Conservation (phyloP, 208 protist species). For the Acanthamoeba sp. region DNA sequence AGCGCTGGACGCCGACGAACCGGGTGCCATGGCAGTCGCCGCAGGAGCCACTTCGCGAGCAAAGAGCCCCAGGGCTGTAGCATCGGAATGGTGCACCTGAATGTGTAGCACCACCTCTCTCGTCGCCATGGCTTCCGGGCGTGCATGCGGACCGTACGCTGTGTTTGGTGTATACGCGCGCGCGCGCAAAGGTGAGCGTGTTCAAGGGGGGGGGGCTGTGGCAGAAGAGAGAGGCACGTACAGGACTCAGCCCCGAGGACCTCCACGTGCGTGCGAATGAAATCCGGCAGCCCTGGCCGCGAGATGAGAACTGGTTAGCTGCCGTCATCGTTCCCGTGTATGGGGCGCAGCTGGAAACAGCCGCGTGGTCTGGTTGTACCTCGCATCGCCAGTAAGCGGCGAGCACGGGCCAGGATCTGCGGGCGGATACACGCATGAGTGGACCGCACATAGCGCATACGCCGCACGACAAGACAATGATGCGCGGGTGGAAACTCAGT, state of each 20-base stretch:
- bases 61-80: conserved; percentile 45
- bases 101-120: conserved; percentile 57
- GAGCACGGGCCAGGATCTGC: neutral
- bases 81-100: conserved; percentile 37
- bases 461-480: no score
- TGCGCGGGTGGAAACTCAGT: no score
- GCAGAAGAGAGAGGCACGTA: conserved; percentile 23
- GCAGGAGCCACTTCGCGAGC: conserved; percentile 63
- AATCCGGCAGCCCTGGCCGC: conserved; percentile 29
- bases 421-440: neutral
- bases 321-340: no score
- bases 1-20: neutral
- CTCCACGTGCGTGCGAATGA: conserved; percentile 41
- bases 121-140: neutral
- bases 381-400: conserved; percentile 23
- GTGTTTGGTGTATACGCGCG: no score
- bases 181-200: no score
- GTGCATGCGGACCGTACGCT: conserved; percentile 66
- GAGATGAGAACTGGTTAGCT: neutral
- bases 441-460: no score
- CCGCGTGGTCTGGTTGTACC: neutral
- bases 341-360: no score
- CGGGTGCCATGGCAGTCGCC: conserved; percentile 62
- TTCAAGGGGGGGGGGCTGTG: neutral
- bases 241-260: conserved; percentile 26